Conservation (phyloP, 1,139 yeast species). For the Geotrichum bryndzae region DNA sequence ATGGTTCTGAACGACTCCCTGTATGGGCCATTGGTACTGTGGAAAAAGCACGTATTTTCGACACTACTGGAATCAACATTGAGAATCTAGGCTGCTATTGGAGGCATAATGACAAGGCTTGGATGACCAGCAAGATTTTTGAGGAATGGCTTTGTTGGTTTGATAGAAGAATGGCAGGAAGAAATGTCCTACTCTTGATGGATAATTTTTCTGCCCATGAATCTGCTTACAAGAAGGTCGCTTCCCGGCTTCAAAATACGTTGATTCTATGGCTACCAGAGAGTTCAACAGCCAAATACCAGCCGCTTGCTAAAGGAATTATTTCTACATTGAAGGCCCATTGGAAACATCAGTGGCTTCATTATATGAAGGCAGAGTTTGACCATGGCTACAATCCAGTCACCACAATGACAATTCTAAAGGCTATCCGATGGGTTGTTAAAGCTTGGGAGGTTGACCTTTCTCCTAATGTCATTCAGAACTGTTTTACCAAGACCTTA, state of each 20-base stretch:
- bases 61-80: not conserved
- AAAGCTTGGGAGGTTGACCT: not conserved
- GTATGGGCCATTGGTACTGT: not conserved
- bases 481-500: not conserved
- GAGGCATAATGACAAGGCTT: not conserved
- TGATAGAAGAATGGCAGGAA: not conserved
- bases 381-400: constrained; percentile 19
- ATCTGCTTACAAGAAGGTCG: not conserved
- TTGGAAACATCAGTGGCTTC: constrained; percentile 29
- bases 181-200: not conserved
- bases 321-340: not conserved
- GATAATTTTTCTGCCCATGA: not conserved
- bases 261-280: not conserved
- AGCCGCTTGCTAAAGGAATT: not conserved
- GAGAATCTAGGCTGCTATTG: not conserved
- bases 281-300: not conserved
- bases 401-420: not conserved
- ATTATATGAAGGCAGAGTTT: not conserved
- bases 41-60: not conserved
- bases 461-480: not conserved
- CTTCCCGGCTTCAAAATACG: not conserved
- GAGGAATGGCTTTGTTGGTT: not conserved
- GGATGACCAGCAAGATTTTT: not conserved
- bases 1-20: not conserved
- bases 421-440: not conserved